Base-by-base conservation (phyloP, 192 early-diverging fungal genomes). In the Backusella circina region DNA sequence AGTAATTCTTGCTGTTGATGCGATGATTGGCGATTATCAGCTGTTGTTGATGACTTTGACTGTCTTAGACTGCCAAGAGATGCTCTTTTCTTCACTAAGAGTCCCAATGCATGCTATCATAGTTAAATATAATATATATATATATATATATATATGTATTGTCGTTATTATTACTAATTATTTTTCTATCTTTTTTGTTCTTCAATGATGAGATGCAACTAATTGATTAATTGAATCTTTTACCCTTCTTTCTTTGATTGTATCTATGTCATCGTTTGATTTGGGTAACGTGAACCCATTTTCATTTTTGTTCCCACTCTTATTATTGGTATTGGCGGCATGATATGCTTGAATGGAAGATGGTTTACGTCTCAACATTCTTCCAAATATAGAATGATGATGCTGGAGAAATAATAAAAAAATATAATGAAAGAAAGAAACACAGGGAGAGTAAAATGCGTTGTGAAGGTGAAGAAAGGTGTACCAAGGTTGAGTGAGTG, bases 11-110 rank as follows among this genome's bases (percentile, higher is more conserved):
- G 30, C 12, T 47, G 64, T 30, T 67, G 41, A 7, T 38, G 31
- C 3, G 61, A 32, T 0, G 61, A 32, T 51, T 69, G 71, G 9
- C 54, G 67, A 32, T 72, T 47, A 39, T 78, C 77, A 12, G 70
- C 77, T 28, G 77, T 78, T 5, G 77, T 67, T 3, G 77, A 78
- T 35, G 77, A 78, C 68, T 78, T 78, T 3, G 77, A 78, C 57
- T 74, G 38, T 44, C 77, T 41, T 16, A 78, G 47, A 39, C 73
- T 78, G 41, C 77, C 77, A 30, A 78, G 72, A 3, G 77, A 78
- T 8, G 71, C 47, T 32, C 77, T 41, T 37, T 70, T 41, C 15
- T 70, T 70, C 13, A 38, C 69, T 16, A 70, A 41, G 38, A 70
- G 26, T 38, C 69, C 69, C 33, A 70, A 31, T 13, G 69, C 69